These are phyloP conservation scores for Medicago truncatula DNA, from an alignment of 306 rosid species.

Conservation along the genomic window DNA sequence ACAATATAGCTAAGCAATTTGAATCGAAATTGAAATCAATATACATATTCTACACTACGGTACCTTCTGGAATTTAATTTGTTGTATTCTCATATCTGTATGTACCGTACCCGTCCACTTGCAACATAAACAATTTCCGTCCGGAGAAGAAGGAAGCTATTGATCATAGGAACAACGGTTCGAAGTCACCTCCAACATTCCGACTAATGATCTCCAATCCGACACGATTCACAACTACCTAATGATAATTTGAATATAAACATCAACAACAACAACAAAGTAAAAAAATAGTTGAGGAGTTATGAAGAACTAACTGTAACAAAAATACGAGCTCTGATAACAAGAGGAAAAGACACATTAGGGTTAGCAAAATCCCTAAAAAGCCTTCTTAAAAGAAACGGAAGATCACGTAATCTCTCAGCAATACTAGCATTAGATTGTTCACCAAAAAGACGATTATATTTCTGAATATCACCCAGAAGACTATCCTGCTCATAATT, in stretches of 20 bases:
- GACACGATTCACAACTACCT: background rate
- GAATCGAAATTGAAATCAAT: no score
- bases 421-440: background rate
- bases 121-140: no score
- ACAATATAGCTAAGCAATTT: no score
- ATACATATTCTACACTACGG: no score
- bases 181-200: no score
- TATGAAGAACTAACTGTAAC: background rate
- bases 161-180: no score
- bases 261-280: background rate
- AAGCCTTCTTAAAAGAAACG: conserved; percentile 78
- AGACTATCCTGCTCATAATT: conserved; percentile 46
- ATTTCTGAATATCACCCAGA: conserved; percentile 54
- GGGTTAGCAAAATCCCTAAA: conserved; percentile 71
- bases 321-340: conserved; percentile 70
- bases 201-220: no score
- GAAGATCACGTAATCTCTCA: conserved; percentile 85
- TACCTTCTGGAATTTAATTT: no score
- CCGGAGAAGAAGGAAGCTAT: no score
- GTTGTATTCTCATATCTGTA: no score
- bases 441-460: conserved; percentile 70
- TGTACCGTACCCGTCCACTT: no score
- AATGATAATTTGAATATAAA: background rate
- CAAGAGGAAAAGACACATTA: conserved; percentile 77
- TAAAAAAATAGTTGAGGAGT: background rate